Evolutionary conservation across 306 rosid species (phyloP).

Genomic region (Castanea crenata): DNA sequence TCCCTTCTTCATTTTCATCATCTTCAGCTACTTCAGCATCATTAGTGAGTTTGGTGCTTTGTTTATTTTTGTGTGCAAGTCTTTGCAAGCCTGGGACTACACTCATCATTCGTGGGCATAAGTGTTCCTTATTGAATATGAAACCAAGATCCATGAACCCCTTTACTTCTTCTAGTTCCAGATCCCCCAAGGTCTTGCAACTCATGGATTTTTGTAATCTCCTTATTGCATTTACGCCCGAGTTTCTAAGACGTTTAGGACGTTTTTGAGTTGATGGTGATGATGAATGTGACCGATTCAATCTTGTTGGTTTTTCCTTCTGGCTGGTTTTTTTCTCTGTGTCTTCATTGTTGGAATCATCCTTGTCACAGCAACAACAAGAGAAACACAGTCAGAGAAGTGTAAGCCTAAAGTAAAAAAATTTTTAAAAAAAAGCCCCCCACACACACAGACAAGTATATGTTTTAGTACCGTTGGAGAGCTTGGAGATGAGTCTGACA

Average conservation of each 20-base stretch:
- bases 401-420: neutral
- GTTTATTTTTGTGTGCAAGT: constrained; percentile 21
- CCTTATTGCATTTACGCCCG: neutral
- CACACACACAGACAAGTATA: neutral
- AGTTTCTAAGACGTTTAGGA: constrained; percentile 13
- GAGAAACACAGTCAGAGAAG: neutral
- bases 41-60: neutral
- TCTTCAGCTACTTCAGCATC: constrained; percentile 9
- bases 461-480: constrained; percentile 40
- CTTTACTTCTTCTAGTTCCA: constrained; percentile 81
- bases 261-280: constrained; percentile 34
- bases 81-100: constrained; percentile 78
- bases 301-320: constrained; percentile 25
- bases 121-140: constrained; percentile 50
- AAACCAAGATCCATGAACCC: constrained; percentile 91
- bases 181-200: constrained; percentile 60
- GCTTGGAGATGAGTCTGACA: constrained; percentile 35
- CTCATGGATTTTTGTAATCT: constrained; percentile 61
- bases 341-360: constrained; percentile 31
- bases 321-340: constrained; percentile 4
- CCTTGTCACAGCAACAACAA: constrained; percentile 24
- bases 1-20: constrained; percentile 13
- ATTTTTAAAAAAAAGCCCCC: too few species aligned
- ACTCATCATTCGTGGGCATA: constrained; percentile 60
- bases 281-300: constrained; percentile 39